A percentile compares a stretch with the other conserved stretches of the same genome.
These are phyloP conservation scores for Cordyceps sp. DNA, from an alignment of 2,329 filamentous ascomycete genomes.

Conservation along the genomic window DNA sequence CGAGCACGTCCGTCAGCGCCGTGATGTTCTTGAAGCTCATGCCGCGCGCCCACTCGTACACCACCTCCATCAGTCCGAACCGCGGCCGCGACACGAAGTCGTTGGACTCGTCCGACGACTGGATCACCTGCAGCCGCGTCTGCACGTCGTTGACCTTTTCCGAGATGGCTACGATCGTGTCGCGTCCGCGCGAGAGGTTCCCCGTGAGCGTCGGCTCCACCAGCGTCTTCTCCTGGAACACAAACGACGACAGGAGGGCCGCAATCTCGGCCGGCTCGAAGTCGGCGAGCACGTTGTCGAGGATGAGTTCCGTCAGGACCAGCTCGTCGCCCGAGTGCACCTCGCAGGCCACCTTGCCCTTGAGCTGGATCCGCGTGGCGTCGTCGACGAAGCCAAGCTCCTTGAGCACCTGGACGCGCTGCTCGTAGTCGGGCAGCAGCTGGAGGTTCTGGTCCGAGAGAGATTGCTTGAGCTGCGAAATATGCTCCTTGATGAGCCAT, in stretches of 20 bases:
- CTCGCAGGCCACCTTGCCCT: slow-evolving; percentile 96
- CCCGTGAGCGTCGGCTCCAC: slow-evolving; percentile 65
- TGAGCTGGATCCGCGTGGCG: slow-evolving; percentile 74
- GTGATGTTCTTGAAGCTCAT: slow-evolving; percentile 99
- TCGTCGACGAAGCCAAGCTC: slow-evolving; percentile 87
- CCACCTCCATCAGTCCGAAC: slow-evolving; percentile 91
- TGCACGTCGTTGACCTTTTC: slow-evolving; percentile 88
- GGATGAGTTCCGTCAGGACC: slow-evolving; percentile 85
- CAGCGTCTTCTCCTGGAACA: slow-evolving; percentile 95
- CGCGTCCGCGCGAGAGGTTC: slow-evolving; percentile 64
- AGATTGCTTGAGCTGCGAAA: slow-evolving; percentile 67
- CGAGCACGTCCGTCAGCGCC: slow-evolving; percentile 84
- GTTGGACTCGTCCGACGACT: slow-evolving; percentile 76
- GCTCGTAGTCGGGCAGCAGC: slow-evolving; percentile 89
- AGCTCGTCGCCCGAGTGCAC: slow-evolving; percentile 95
- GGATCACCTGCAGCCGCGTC: slow-evolving; percentile 79
- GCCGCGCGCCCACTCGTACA: slow-evolving; percentile 94
- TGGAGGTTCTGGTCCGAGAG: slow-evolving; percentile 96
- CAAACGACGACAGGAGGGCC: slow-evolving; percentile 80
- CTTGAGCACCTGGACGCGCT: slow-evolving; percentile 79
- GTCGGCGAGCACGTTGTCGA: slow-evolving; percentile 90
- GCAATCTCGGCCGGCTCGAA: slow-evolving; percentile 96
- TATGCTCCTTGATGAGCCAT: slow-evolving; percentile 91
- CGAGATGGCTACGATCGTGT: slow-evolving; percentile 75
- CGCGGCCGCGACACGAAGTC: slow-evolving; percentile 77